Evolutionary conservation across 257 asterid species (phyloP), one percentile per base, ranked within the genome.

Genomic region (Solanum chmielewskii): DNA sequence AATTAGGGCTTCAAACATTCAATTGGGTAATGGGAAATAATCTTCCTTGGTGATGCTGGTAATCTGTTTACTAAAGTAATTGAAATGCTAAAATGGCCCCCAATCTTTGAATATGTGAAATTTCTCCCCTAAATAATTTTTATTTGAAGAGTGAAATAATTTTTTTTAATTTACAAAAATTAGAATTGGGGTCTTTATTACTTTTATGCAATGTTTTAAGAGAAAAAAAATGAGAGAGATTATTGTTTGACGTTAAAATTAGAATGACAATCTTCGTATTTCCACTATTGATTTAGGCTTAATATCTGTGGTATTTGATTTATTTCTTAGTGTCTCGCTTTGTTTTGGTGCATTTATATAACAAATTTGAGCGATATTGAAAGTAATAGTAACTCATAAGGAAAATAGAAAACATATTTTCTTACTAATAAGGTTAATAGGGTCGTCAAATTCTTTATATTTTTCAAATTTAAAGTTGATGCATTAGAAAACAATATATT

Each of bases 341-440:
- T 52, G 9, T 52, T 49, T 49, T 52, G n/a, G 4, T 18, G n/a
- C 1, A 52, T 6, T 52, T 18, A 52, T 52, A 11, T 16, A 15
- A 49, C 21, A 15, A 0, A 2, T 1, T 41, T 41, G 44, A 9
- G 44, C 10, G 44, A 41, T 41, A 0, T 41, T 9, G 44, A 41
- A 41, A 41, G 44, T 41, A 39, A 41, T 41, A 2, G 21, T 15
- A 2, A 49, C 59, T 49, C 18, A 49, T 15, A 16, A 52, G 20
- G 23, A 52, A 16, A 52, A 49, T 15, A 49, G 0, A 49, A 2
- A 52, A 1, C 4, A 16, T 52, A 6, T 0, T 52, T 52, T 52
- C 23, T 52, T 16, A 1, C 0, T 16, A 52, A 3, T 16, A 0
- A 52, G 0, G 62, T 52, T 2, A 52, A 52, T 16, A 52, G 0